These are phyloP conservation scores for Citrus inodora DNA, from an alignment of 345 rosid species.

Conservation along the genomic window DNA sequence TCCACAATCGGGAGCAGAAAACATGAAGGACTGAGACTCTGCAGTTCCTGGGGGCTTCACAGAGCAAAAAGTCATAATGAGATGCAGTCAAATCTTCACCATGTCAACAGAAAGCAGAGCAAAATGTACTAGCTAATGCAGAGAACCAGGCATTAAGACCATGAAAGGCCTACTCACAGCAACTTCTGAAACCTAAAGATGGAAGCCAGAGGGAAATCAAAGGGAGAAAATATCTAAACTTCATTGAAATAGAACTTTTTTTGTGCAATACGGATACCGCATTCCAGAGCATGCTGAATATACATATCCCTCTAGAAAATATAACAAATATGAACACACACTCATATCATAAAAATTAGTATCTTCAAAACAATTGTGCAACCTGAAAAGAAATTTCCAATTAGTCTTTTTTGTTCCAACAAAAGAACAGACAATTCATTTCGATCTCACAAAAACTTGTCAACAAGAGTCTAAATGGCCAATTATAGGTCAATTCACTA, in stretches of 20 bases:
- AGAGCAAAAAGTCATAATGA: slow-evolving; percentile 25
- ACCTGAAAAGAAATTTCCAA: background rate
- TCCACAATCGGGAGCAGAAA: slow-evolving; percentile 77
- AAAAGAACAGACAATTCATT: background rate
- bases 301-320: background rate
- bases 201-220: background rate
- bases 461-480: background rate
- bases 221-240: background rate
- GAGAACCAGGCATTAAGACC: background rate
- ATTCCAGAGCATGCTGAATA: background rate
- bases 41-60: slow-evolving; percentile 99
- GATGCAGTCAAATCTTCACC: slow-evolving; percentile 18
- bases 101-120: slow-evolving; percentile 10
- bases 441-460: background rate
- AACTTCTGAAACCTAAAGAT: background rate
- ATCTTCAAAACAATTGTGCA: background rate
- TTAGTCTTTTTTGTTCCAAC: background rate
- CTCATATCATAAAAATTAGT: background rate
- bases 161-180: background rate
- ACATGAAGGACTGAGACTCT: slow-evolving; percentile 80
- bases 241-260: background rate
- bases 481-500: background rate
- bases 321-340: background rate
- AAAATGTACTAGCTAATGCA: slow-evolving; percentile 4
- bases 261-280: background rate